These are phyloP conservation scores for Backusella parvicylindrica DNA, from an alignment of 192 early-diverging fungal genomes.

Conservation along the genomic window DNA sequence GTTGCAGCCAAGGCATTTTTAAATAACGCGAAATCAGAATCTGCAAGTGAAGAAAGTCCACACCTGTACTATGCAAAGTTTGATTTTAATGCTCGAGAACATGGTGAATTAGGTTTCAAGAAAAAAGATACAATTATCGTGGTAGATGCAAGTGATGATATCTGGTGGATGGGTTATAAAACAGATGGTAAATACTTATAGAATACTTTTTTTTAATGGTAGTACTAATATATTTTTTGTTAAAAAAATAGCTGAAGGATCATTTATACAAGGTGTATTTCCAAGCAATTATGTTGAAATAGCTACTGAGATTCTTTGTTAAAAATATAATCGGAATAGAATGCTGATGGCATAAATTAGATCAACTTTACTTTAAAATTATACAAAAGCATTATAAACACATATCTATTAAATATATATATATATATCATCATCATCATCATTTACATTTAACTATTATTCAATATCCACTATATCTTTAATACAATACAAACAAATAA, in stretches of 20 bases:
- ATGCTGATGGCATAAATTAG: background rate
- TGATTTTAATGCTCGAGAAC: slow-evolving; percentile 69
- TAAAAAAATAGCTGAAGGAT: slow-evolving; percentile 27
- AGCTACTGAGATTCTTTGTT: slow-evolving; percentile 4
- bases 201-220: background rate
- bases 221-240: background rate
- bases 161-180: slow-evolving; percentile 82
- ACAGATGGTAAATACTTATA: slow-evolving; percentile 39
- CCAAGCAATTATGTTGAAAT: slow-evolving; percentile 69
- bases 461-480: background rate
- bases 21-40: slow-evolving; percentile 16
- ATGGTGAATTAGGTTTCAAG: slow-evolving; percentile 68
- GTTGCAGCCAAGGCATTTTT: slow-evolving; percentile 18
- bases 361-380: background rate
- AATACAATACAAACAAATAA: background rate
- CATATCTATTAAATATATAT: background rate
- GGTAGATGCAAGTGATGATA: slow-evolving; percentile 71
- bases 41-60: slow-evolving; percentile 26
- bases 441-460: background rate
- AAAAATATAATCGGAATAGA: background rate
- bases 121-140: slow-evolving; percentile 71
- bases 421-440: background rate
- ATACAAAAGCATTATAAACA: background rate
- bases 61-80: slow-evolving; percentile 68
- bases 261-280: slow-evolving; percentile 66